A percentile compares a stretch with the other conserved stretches of the same genome.
phyloP scores from a whole-genome alignment of 2,329 filamentous ascomycete species.

The Claviceps quebecensis region DNA sequence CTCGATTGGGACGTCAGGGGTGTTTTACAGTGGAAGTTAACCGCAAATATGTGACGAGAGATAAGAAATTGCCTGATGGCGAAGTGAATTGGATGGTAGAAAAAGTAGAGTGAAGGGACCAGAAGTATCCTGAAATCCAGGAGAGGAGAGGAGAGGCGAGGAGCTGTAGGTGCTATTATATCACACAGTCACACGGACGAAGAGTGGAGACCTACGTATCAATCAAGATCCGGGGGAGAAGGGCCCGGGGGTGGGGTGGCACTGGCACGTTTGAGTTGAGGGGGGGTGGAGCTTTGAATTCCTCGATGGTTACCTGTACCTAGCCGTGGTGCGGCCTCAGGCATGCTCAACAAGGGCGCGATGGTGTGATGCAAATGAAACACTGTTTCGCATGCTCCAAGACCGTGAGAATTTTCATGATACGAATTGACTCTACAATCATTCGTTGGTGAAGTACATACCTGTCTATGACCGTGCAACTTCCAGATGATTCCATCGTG shows the following conservation, averaged over 20 bases:
- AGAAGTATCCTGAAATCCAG: not conserved
- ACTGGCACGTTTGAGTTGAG: not conserved
- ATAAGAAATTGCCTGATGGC: conserved; percentile 1
- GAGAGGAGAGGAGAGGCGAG: conserved; percentile 4
- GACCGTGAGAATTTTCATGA: too few species aligned
- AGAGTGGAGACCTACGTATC: conserved; percentile 9
- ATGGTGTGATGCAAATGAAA: too few species aligned
- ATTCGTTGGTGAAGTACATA: not conserved
- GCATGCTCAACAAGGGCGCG: too few species aligned
- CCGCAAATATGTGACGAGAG: not conserved
- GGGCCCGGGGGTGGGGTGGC: not conserved
- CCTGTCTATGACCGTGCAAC: not conserved
- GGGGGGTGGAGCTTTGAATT: not conserved
- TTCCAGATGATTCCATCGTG: not conserved
- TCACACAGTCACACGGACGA: conserved; percentile 12
- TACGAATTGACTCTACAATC: too few species aligned
- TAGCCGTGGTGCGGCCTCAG: not conserved
- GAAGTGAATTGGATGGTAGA: conserved; percentile 4
- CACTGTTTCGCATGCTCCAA: not conserved
- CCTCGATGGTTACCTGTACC: not conserved
- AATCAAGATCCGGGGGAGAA: not conserved
- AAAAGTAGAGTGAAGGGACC: not conserved
- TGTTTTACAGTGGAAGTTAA: not conserved
- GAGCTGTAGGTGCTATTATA: conserved; percentile 10
- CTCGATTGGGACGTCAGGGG: not conserved